Evolutionary conservation across 2,329 filamentous ascomycete species (phyloP).

Genomic region (Plectosphaerella cucumerina): DNA sequence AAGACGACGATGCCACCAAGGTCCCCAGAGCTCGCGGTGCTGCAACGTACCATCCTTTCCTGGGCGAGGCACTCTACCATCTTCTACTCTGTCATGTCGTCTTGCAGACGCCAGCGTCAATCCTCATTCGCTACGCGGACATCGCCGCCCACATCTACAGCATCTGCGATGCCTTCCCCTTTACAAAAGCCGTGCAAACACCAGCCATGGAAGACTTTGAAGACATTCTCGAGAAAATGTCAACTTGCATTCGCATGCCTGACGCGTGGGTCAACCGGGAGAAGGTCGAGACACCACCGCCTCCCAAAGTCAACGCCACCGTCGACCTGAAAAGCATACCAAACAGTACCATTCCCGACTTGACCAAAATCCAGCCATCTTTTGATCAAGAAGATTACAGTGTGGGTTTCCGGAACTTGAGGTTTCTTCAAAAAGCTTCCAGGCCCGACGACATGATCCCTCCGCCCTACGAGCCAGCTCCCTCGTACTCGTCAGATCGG

Average conservation of each 20-base stretch:
- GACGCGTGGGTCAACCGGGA: slow-evolving; percentile 67
- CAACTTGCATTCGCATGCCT: slow-evolving; percentile 63
- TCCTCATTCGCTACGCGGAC: slow-evolving; percentile 73
- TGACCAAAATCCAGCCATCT: too few relatives aligned
- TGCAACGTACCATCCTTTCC: slow-evolving; percentile 75
- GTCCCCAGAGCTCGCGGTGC: slow-evolving; percentile 46
- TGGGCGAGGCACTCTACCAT: slow-evolving; percentile 74
- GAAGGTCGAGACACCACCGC: neutral
- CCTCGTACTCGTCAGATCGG: too few relatives aligned
- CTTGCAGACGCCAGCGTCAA: slow-evolving; percentile 71
- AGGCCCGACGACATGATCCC: too few relatives aligned
- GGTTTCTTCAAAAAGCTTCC: too few relatives aligned
- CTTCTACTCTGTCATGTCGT: slow-evolving; percentile 76
- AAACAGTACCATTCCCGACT: too few relatives aligned
- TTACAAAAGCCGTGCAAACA: slow-evolving; percentile 70
- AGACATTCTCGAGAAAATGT: slow-evolving; percentile 69
- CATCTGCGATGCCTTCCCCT: slow-evolving; percentile 73
- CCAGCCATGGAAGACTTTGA: slow-evolving; percentile 77
- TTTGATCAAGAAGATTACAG: too few relatives aligned
- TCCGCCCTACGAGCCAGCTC: too few relatives aligned
- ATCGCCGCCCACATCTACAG: slow-evolving; percentile 74
- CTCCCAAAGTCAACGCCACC: neutral
- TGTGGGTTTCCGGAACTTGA: too few relatives aligned
- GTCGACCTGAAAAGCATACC: too few relatives aligned
- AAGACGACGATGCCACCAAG: slow-evolving; percentile 26